A percentile compares a stretch with the other conserved stretches of the same genome.
phyloP scores from a whole-genome alignment of 2,329 filamentous ascomycete species.

The Colletotrichum viniferum region DNA sequence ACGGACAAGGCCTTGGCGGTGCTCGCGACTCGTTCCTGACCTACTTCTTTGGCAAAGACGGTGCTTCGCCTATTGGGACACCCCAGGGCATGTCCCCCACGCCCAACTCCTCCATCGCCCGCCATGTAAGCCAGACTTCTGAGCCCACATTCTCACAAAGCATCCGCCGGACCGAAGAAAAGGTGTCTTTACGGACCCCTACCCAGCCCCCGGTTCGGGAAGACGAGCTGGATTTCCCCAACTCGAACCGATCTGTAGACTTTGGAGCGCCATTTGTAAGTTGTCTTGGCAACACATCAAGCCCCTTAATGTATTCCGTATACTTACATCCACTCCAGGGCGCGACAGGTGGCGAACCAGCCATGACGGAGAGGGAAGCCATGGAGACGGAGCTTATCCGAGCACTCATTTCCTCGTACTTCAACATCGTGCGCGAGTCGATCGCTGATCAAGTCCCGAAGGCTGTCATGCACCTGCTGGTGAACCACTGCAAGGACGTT shows the following conservation, averaged over 20 bases:
- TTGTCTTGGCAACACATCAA: conserved; percentile 22
- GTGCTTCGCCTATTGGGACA: conserved; percentile 49
- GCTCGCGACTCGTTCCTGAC: conserved; percentile 92
- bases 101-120: conserved; percentile 44
- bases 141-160: conserved; percentile 87
- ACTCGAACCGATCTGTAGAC: conserved; percentile 37
- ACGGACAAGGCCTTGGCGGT: conserved; percentile 62
- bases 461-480: conserved; percentile 96
- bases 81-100: conserved; percentile 43
- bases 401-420: conserved; percentile 95
- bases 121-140: conserved; percentile 78
- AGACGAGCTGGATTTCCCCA: conserved; percentile 46
- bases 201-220: conserved; percentile 39
- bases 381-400: conserved; percentile 98
- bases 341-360: conserved; percentile 71
- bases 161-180: conserved; percentile 73
- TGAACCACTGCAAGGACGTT: conserved; percentile 98
- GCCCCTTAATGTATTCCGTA: background rate
- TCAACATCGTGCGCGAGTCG: conserved; percentile 98
- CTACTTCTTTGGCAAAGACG: conserved; percentile 99
- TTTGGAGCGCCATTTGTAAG: conserved; percentile 65
- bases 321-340: conserved; percentile 43
- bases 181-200: conserved; percentile 56
- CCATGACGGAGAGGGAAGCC: conserved; percentile 91
- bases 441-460: conserved; percentile 98